Percentiles rank a stretch among this genome's conserved stretches.
phyloP scores from a whole-genome alignment of 2,329 filamentous ascomycete genomes.

The Nothomitra cinnamomea region DNA sequence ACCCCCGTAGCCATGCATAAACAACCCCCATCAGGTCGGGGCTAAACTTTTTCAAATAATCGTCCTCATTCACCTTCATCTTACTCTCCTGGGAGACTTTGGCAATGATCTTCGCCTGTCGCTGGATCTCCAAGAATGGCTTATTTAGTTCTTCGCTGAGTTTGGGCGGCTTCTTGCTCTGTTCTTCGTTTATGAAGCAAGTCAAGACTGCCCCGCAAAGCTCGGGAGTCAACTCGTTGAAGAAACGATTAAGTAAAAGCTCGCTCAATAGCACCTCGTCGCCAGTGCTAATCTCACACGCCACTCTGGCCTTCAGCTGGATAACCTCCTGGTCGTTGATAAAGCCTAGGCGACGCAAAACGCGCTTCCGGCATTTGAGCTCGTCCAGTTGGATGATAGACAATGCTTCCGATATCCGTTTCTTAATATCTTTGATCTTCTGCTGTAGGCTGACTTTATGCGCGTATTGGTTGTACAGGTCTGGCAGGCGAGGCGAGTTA shows the following conservation, averaged over 20 bases:
- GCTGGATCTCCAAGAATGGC: slow-evolving; percentile 71
- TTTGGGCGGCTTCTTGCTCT: slow-evolving; percentile 53
- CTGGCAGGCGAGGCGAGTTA: slow-evolving; percentile 67
- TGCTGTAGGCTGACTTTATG: slow-evolving; percentile 58
- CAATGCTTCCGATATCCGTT: slow-evolving; percentile 67
- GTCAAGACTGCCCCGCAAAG: slow-evolving; percentile 73
- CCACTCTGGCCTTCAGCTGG: slow-evolving; percentile 89
- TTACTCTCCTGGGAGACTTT: slow-evolving; percentile 94
- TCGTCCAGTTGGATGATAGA: slow-evolving; percentile 89
- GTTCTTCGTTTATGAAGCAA: slow-evolving; percentile 96
- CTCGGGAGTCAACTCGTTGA: slow-evolving; percentile 86
- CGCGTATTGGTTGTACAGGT: slow-evolving; percentile 75
- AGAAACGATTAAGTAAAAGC: slow-evolving; percentile 90
- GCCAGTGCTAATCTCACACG: slow-evolving; percentile 93
- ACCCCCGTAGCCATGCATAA: slow-evolving; percentile 76
- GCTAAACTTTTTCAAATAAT: slow-evolving; percentile 80
- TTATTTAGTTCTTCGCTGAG: slow-evolving; percentile 75
- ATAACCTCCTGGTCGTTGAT: slow-evolving; percentile 93
- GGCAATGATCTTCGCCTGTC: slow-evolving; percentile 72
- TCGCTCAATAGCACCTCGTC: slow-evolving; percentile 90
- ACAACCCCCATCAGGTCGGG: slow-evolving; percentile 96
- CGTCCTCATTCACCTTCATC: slow-evolving; percentile 82
- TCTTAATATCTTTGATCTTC: slow-evolving; percentile 77
- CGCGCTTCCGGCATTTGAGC: slow-evolving; percentile 87
- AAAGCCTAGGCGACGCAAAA: slow-evolving; percentile 83